Percentiles rank a stretch among this genome's conserved stretches.
phyloP scores from a whole-genome alignment of 164 flowering plant species.

The Macadamia tetraphylla region DNA sequence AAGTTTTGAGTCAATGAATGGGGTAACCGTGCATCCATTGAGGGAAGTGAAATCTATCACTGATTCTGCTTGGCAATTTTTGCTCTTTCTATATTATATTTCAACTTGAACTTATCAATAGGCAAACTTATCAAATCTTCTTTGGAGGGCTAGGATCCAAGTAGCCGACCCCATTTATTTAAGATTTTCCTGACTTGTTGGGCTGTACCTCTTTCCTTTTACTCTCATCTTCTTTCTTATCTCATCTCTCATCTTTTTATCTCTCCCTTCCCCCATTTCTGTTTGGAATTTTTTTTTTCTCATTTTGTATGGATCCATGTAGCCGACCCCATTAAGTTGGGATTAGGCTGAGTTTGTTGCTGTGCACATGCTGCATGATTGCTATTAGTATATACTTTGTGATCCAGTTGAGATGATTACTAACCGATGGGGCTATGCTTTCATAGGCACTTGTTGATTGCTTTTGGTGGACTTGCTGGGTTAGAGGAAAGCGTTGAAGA shows the following conservation, averaged over 20 bases:
- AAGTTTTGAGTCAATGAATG: not conserved
- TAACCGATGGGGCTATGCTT: not conserved
- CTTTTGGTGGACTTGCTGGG: conserved; percentile 99
- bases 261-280: no score
- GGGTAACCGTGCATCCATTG: not conserved
- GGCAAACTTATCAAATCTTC: not conserved
- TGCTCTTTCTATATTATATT: no score
- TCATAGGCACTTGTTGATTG: conserved; percentile 78
- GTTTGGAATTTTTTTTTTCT: no score
- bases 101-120: no score
- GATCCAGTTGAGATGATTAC: not conserved
- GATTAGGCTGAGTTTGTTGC: no score
- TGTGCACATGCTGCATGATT: not conserved
- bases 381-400: not conserved
- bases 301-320: no score
- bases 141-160: not conserved
- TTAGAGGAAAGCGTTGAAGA: conserved; percentile 88
- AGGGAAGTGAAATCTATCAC: not conserved
- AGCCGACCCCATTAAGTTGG: no score
- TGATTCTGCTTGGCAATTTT: not conserved
- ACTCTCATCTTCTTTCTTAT: no score
- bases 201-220: no score
- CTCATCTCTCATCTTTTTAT: no score
- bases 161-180: no score
- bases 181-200: no score